Base-by-base conservation (phyloP, 306 rosid species). In the Malus fusca region DNA sequence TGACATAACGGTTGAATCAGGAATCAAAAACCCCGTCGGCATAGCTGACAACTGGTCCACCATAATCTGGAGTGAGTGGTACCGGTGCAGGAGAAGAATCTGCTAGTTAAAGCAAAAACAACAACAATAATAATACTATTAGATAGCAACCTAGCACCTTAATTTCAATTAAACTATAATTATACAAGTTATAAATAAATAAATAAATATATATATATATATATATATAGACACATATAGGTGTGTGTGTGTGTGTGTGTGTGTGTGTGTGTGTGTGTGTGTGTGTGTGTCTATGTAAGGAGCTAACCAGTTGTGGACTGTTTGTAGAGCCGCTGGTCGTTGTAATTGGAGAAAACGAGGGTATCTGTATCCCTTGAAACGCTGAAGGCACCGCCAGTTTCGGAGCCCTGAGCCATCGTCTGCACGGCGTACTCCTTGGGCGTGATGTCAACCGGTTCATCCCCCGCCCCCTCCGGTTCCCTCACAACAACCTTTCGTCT, bases 11-110 rank as follows among this genome's bases (percentile, higher is more conserved):
- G 68, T 90, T 82, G 75, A 90, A 87, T 51, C 90, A 91, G 62
- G 84, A 69, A 87, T 95, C 98, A 69, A 89, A 88, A 63, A 85
- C 76, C 63, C 97, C 98, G 77, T 95, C 97, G 4, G 98, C 97
- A 72, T 90, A 92, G 80, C 97, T 86, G 59, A 90, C 91, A 56
- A 77, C 64, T 1, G 91, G 91, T 60, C 80, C 92, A 66, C 93
- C 91, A 51, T 92, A 89, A 85, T 89, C 92, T 2, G 98, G 96
- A 48, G 98, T 92, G 35, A 95, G 78, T 19, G 98, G 10, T 37
- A 37, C 10, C 42, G 9, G 85, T 31, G 60, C 60, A 22, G 96
- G 93, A 58, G 88, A 70, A 71, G 83, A 86, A 89, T 77, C 98
- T 92, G 93, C 69, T 51, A 37, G 42, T 37, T 37, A 7, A 37